A percentile compares a stretch with the other conserved stretches of the same genome.
phyloP scores from a whole-genome alignment of 208 protist genomes.

The Angomonas desouzai region DNA sequence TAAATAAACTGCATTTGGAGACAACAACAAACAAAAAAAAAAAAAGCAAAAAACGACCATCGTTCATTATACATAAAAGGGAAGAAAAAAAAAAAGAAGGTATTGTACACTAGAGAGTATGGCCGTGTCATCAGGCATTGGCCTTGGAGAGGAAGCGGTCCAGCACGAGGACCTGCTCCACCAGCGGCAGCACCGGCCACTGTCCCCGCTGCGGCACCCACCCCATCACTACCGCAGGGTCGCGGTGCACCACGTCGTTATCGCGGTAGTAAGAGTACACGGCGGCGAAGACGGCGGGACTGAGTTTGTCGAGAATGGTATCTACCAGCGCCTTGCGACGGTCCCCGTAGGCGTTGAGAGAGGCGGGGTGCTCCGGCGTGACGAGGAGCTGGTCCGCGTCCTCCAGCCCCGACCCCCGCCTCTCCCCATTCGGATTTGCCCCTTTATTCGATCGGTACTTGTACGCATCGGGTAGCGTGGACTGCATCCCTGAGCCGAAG shows the following conservation, averaged over 20 bases:
- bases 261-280: slow-evolving; percentile 74
- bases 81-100: slow-evolving; percentile 11
- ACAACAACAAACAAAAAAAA: slow-evolving; percentile 2
- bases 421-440: background rate
- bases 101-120: background rate
- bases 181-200: slow-evolving; percentile 64
- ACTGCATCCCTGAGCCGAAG: slow-evolving; percentile 17
- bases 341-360: slow-evolving; percentile 24
- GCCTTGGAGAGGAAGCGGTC: slow-evolving; percentile 39
- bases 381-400: slow-evolving; percentile 5
- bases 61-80: slow-evolving; percentile 9
- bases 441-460: slow-evolving; percentile 9
- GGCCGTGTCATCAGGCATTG: background rate
- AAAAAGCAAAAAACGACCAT: slow-evolving; percentile 21
- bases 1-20: background rate
- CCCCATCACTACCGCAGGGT: slow-evolving; percentile 43
- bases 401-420: slow-evolving; percentile 15
- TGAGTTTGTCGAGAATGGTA: slow-evolving; percentile 25
- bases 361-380: slow-evolving; percentile 3
- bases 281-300: slow-evolving; percentile 21
- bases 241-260: slow-evolving; percentile 45
- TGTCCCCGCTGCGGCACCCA: slow-evolving; percentile 55
- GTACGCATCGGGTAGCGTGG: slow-evolving; percentile 23
- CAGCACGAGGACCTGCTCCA: slow-evolving; percentile 75
- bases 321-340: slow-evolving; percentile 34